phyloP scores from a whole-genome alignment of 176 grass and related monocot genomes.

The Elymus sibiricus region DNA sequence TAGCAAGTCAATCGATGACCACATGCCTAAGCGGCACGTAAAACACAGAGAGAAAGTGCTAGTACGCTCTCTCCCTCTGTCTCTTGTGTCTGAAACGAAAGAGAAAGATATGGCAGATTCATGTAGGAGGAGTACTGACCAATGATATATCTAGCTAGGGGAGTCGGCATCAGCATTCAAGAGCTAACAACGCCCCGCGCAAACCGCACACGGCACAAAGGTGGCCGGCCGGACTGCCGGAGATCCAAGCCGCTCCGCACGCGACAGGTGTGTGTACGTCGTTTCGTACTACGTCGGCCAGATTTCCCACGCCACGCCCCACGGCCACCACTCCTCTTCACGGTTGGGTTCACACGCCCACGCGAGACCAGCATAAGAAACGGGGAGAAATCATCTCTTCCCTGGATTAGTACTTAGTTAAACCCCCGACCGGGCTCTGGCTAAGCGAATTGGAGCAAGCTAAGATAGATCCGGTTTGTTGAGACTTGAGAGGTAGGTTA shows the following conservation, averaged over 20 bases:
- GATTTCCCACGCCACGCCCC: neutral
- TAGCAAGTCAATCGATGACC: neutral
- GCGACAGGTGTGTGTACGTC: no score
- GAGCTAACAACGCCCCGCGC: neutral
- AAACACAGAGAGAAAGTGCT: neutral
- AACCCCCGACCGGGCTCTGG: neutral
- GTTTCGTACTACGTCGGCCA: neutral
- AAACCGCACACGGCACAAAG: neutral
- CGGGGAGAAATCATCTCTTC: neutral
- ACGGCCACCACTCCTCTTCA: neutral
- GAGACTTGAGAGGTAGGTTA: conserved; percentile 19
- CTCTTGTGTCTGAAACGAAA: no score
- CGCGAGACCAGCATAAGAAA: neutral
- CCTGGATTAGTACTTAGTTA: neutral
- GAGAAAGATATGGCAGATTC: neutral
- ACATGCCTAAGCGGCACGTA: no score
- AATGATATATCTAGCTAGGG: neutral
- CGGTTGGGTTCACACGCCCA: neutral
- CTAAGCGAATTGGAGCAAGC: neutral
- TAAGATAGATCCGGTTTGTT: conserved; percentile 21
- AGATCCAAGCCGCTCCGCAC: neutral
- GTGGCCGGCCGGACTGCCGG: neutral
- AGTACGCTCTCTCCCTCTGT: no score
- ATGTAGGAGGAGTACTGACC: neutral
- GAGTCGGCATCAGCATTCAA: neutral